phyloP scores from a whole-genome alignment of 148 eudicot genomes.

The Fagopyrum tataricum region DNA sequence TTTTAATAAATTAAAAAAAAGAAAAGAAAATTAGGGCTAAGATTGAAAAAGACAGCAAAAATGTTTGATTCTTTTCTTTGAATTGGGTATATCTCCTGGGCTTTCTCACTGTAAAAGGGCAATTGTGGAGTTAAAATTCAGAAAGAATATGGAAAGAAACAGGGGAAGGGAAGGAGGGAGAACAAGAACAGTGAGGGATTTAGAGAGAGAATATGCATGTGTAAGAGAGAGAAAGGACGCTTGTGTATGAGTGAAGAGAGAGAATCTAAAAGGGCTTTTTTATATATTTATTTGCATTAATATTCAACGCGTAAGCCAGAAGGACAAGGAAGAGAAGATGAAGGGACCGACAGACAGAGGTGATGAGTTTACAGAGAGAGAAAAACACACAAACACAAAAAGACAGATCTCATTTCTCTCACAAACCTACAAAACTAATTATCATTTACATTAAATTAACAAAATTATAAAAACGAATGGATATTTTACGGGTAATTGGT shows the following conservation, averaged over 20 bases:
- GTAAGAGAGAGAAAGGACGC: slow-evolving; percentile 6
- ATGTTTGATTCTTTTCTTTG: too few relatives aligned
- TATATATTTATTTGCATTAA: slow-evolving; percentile 16
- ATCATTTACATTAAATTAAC: not conserved
- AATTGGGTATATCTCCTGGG: too few relatives aligned
- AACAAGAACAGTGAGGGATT: slow-evolving; percentile 1
- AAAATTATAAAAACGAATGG: too few relatives aligned
- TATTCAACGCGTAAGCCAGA: slow-evolving; percentile 12
- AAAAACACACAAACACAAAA: not conserved
- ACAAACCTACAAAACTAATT: not conserved
- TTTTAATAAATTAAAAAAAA: not conserved
- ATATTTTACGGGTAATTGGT: too few relatives aligned
- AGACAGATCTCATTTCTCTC: slow-evolving; percentile 4
- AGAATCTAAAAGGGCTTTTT: not conserved
- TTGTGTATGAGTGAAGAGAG: not conserved
- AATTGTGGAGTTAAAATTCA: too few relatives aligned
- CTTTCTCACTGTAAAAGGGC: too few relatives aligned
- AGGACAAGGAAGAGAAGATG: slow-evolving; percentile 12
- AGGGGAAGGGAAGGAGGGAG: not conserved
- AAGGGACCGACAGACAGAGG: slow-evolving; percentile 9
- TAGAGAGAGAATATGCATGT: slow-evolving; percentile 5
- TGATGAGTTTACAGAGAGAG: not conserved
- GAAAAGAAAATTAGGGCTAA: slow-evolving; percentile 3
- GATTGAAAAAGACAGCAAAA: not conserved
- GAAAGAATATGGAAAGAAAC: not conserved